phyloP scores from a whole-genome alignment of 2,329 filamentous ascomycete species.

The Neonectria punicea region DNA sequence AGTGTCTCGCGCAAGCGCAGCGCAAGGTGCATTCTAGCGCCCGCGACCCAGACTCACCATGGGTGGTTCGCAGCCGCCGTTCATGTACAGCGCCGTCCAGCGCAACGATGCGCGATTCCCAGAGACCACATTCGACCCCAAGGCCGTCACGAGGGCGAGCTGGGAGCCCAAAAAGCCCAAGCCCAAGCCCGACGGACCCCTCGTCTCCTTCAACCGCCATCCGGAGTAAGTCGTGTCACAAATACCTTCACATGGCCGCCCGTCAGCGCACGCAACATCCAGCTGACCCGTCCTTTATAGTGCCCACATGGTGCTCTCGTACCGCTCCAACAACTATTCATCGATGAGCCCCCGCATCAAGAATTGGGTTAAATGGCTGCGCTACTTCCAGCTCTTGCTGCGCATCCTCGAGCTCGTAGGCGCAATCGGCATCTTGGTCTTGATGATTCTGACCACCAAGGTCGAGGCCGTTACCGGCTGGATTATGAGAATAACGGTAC shows the following conservation, averaged over 20 bases:
- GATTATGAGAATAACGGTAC: constrained; percentile 81
- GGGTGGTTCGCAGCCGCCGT: constrained; percentile 63
- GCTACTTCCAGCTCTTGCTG: constrained; percentile 75
- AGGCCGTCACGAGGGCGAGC: constrained; percentile 83
- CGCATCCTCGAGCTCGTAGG: constrained; percentile 74
- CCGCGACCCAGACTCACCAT: constrained; percentile 31
- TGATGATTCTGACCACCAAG: constrained; percentile 80
- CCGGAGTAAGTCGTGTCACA: constrained; percentile 73
- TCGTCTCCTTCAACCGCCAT: constrained; percentile 85
- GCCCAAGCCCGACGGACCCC: constrained; percentile 76
- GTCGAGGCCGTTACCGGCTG: constrained; percentile 73
- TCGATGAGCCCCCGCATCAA: constrained; percentile 79
- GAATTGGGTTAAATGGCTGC: constrained; percentile 73
- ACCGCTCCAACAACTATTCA: constrained; percentile 68
- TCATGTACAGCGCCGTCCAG: constrained; percentile 73
- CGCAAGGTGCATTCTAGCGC: constrained; percentile 20
- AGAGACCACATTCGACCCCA: constrained; percentile 80
- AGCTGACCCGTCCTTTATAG: constrained; percentile 46
- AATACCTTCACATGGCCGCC: not conserved
- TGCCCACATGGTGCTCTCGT: constrained; percentile 71
- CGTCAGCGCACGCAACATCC: not conserved
- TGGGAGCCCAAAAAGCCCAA: constrained; percentile 71
- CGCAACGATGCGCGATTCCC: constrained; percentile 63
- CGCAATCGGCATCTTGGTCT: constrained; percentile 76
- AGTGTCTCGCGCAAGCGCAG: constrained; percentile 6